A percentile compares a stretch with the other conserved stretches of the same genome.
Conservation (phyloP, 2,329 filamentous ascomycete genomes). For the Corynespora cassiicola region DNA sequence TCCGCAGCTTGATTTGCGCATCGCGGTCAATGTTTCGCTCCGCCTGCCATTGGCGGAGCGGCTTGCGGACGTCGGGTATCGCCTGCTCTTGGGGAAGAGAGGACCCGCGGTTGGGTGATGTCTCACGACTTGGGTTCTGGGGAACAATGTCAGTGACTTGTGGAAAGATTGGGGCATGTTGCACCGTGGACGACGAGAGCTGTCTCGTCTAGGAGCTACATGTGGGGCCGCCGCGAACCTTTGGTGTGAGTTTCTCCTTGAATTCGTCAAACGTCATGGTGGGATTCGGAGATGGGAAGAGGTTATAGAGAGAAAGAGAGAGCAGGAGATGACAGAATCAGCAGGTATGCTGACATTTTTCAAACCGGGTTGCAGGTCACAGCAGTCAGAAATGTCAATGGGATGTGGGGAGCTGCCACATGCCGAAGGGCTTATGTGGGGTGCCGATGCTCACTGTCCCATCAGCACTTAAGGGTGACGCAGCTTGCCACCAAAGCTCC, state of each 20-base stretch:
- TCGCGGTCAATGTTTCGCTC: conserved; percentile 49
- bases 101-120: conserved; percentile 49
- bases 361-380: too few species aligned
- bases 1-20: conserved; percentile 55
- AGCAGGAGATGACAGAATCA: too few species aligned
- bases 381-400: too few species aligned
- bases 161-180: background rate
- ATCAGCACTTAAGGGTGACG: too few species aligned
- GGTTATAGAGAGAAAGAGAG: too few species aligned
- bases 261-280: conserved; percentile 40
- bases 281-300: too few species aligned
- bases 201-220: conserved; percentile 22
- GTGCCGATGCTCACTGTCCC: too few species aligned
- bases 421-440: too few species aligned
- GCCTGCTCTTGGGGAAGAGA: conserved; percentile 48
- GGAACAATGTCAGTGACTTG: conserved; percentile 2
- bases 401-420: too few species aligned
- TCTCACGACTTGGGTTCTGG: conserved; percentile 38
- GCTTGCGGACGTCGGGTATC: conserved; percentile 42
- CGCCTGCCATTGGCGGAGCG: conserved; percentile 47
- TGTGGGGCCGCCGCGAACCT: conserved; percentile 32
- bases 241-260: conserved; percentile 38
- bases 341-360: too few species aligned
- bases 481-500: too few species aligned
- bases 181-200: too few species aligned